A percentile compares a stretch with the other conserved stretches of the same genome.
These are phyloP conservation scores for Aechmea fasciata DNA, from an alignment of 176 grass and related monocot species.

Conservation along the genomic window DNA sequence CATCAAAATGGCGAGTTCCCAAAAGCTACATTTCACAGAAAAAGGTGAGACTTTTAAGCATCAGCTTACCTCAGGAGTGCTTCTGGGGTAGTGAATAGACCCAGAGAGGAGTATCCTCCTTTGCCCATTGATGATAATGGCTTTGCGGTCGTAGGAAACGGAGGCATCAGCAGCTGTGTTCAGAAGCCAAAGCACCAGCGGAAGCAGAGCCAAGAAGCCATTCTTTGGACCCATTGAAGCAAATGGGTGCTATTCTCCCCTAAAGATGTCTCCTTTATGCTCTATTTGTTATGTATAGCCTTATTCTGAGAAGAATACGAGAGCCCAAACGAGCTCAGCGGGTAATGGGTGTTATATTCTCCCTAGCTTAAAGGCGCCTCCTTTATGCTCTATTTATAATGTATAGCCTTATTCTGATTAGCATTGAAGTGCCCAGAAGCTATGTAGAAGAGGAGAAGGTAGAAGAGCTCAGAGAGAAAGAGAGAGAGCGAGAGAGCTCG, in stretches of 20 bases:
- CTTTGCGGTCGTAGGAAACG: conserved; percentile 73
- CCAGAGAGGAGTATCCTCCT: conserved; percentile 89
- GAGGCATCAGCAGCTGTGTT: conserved; percentile 25
- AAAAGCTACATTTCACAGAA: conserved; percentile 20
- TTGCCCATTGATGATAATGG: conserved; percentile 66
- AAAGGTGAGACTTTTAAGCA: not conserved
- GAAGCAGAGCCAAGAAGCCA: conserved; percentile 6
- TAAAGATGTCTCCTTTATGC: conserved; percentile 9
- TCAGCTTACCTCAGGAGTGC: conserved; percentile 61
- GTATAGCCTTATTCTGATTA: too few relatives aligned
- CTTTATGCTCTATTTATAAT: too few relatives aligned
- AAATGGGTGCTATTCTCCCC: not conserved
- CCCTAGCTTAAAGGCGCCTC: too few relatives aligned
- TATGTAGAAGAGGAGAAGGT: not conserved
- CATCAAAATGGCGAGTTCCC: too few relatives aligned
- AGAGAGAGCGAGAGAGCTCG: too few relatives aligned
- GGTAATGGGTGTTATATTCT: too few relatives aligned
- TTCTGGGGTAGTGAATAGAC: conserved; percentile 92
- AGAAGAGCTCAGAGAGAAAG: not conserved
- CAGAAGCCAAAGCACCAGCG: conserved; percentile 21
- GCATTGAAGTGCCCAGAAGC: not conserved
- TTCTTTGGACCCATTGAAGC: conserved; percentile 10
- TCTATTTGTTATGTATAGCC: not conserved
- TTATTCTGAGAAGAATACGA: too few relatives aligned
- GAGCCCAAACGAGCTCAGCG: too few relatives aligned